Evolutionary conservation across 192 early-diverging fungal genomes (phyloP), one percentile per base, ranked within the genome.

Genomic region (Podila epigama): DNA sequence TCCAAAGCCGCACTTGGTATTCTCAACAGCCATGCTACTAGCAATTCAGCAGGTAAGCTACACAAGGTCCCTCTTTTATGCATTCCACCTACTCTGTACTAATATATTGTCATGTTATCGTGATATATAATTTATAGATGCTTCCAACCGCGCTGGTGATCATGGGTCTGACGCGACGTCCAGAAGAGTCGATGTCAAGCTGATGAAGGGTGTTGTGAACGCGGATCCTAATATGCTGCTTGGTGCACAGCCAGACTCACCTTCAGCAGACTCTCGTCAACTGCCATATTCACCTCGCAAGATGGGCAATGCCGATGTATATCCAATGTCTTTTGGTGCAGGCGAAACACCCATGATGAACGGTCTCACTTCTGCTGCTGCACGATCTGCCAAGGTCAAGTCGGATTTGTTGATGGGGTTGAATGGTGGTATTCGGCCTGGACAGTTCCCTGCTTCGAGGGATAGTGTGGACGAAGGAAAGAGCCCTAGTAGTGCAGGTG

Each of bases 381-480:
- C 73, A 1, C 52, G 73, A 28, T 68, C 73, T 13, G 73, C 73
- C n/a, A 77, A 77, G 29, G 73, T 77, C 32, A 77, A 77, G 31
- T 77, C 73, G 5, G 73, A 77, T 20, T 48, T 77, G 37, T 57
- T 77, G 29, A 77, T 77, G 73, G 73, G 73, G 20, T 55, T 77
- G 7, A 77, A 77, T 29, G n/a, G 56, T 7, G 66, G 73, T 6
- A 58, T 68, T n/a, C 66, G 73, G 41, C 61, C 73, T n/a, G 73
- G 68, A 11, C 60, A 66, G 5, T 50, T 77, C 13, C 10, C 33
- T 13, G 28, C 36, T 11, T 32, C 16, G 10, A 37, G 36, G 25
- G 58, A 60, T 4, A 42, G 37, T 15, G 40, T 39, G 20, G 37
- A 60, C 16, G 25, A 35, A 18, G 20, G n/a, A 0, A 13, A 37